A percentile compares a stretch with the other conserved stretches of the same genome.
These are phyloP conservation scores for Monilinia aucupariae DNA, from an alignment of 2,329 filamentous ascomycete species.

Conservation along the genomic window DNA sequence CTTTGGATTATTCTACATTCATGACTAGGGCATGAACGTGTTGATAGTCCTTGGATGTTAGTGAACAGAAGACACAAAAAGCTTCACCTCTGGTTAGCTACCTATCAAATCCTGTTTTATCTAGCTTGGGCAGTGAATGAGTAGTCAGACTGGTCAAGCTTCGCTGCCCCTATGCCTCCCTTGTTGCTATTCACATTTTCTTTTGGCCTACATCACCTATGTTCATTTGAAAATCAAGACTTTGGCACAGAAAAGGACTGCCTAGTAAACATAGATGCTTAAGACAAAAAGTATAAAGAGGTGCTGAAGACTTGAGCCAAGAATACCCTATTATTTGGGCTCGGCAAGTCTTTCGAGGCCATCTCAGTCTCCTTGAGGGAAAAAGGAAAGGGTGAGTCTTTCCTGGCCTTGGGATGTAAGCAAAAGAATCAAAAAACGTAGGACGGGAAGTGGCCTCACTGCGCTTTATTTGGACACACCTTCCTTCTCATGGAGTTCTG, in stretches of 20 bases:
- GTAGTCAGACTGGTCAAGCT: background rate
- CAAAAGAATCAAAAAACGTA: background rate
- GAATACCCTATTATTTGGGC: background rate
- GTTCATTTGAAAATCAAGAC: background rate
- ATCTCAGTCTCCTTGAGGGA: too few species aligned
- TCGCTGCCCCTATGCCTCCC: background rate
- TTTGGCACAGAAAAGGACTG: background rate
- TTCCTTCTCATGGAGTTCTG: too few species aligned
- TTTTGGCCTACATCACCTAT: background rate
- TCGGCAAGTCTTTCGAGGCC: background rate
- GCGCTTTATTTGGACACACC: background rate
- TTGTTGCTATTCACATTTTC: background rate
- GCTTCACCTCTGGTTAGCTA: background rate
- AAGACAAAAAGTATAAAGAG: too few species aligned
- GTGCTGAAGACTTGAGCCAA: background rate
- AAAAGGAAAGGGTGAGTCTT: background rate
- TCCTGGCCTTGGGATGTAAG: background rate
- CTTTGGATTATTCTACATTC: background rate
- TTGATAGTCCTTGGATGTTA: background rate
- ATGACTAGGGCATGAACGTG: background rate
- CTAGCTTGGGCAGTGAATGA: background rate
- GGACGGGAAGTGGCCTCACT: background rate
- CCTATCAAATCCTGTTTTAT: background rate
- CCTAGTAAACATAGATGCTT: background rate
- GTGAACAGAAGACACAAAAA: background rate